Percentiles rank a stretch among this genome's conserved stretches.
These are phyloP conservation scores for Lolium rigidum DNA, from an alignment of 176 grass and related monocot genomes.

Conservation along the genomic window DNA sequence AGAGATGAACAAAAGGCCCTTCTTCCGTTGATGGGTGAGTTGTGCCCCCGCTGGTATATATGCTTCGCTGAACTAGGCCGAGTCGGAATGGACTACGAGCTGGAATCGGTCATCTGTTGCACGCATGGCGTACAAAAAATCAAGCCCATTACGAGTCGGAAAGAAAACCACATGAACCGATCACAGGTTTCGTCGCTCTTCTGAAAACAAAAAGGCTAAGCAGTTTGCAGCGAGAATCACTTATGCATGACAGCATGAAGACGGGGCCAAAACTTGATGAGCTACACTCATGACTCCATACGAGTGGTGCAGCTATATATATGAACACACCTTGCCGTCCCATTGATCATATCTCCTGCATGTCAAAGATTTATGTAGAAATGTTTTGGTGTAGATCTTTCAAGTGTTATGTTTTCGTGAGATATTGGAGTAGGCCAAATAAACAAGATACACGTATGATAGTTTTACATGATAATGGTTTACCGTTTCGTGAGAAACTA, in stretches of 20 bases:
- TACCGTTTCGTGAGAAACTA: no score
- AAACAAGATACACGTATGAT: background rate
- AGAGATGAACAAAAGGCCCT: background rate
- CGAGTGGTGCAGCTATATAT: background rate
- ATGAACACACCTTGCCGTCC: background rate
- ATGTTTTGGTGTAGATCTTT: background rate
- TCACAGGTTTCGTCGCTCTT: background rate
- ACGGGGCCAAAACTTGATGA: background rate
- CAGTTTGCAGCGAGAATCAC: background rate
- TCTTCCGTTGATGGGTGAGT: background rate
- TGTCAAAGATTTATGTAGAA: background rate
- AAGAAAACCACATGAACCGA: background rate
- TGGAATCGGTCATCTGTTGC: background rate
- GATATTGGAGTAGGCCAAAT: background rate
- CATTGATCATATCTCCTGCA: background rate
- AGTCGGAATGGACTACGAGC: background rate
- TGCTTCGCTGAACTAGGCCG: background rate
- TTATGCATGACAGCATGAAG: background rate
- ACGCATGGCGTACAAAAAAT: background rate
- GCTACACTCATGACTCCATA: background rate
- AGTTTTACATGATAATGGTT: background rate
- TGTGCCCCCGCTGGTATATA: background rate
- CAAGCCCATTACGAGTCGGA: background rate
- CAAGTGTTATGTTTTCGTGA: background rate
- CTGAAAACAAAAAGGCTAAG: background rate